phyloP scores from a whole-genome alignment of 306 rosid species.

The Psophocarpus tetragonolobus region DNA sequence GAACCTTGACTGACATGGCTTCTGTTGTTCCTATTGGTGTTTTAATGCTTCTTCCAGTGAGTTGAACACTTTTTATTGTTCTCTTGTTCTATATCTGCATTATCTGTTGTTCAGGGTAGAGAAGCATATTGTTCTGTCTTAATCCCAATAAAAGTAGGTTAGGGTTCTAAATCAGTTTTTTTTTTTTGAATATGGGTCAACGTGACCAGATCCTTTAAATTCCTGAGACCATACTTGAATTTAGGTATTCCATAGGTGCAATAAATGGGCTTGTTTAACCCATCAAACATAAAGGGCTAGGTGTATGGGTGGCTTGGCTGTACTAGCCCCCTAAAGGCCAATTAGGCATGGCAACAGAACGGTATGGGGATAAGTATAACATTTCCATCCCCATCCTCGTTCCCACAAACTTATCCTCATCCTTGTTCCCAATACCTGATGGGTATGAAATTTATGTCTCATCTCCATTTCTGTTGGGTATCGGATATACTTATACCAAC shows the following conservation, averaged over 20 bases:
- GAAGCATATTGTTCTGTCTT: slow-evolving; percentile 12
- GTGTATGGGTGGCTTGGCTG: neutral
- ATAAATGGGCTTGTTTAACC: neutral
- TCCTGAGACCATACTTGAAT: neutral
- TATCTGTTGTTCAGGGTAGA: neutral
- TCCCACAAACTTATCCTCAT: too few relatives aligned
- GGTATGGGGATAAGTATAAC: too few relatives aligned
- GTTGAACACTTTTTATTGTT: slow-evolving; percentile 36
- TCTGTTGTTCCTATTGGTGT: slow-evolving; percentile 93
- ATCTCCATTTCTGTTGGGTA: too few relatives aligned
- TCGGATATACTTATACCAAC: too few relatives aligned
- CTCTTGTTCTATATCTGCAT: slow-evolving; percentile 21
- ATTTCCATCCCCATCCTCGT: too few relatives aligned
- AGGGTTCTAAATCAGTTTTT: slow-evolving; percentile 16
- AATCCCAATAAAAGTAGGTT: slow-evolving; percentile 1
- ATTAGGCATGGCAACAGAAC: too few relatives aligned
- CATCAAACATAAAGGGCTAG: neutral
- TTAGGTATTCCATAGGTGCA: neutral
- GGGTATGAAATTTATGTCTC: too few relatives aligned
- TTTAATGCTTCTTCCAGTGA: slow-evolving; percentile 96
- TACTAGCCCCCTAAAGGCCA: neutral
- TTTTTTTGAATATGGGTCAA: neutral
- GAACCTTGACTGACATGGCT: slow-evolving; percentile 93
- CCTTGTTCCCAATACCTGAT: too few relatives aligned
- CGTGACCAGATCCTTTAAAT: neutral